Evolutionary conservation across 2,329 filamentous ascomycete genomes (phyloP), one percentile per base, ranked within the genome.

Genomic region (Penicillium sumatraense): DNA sequence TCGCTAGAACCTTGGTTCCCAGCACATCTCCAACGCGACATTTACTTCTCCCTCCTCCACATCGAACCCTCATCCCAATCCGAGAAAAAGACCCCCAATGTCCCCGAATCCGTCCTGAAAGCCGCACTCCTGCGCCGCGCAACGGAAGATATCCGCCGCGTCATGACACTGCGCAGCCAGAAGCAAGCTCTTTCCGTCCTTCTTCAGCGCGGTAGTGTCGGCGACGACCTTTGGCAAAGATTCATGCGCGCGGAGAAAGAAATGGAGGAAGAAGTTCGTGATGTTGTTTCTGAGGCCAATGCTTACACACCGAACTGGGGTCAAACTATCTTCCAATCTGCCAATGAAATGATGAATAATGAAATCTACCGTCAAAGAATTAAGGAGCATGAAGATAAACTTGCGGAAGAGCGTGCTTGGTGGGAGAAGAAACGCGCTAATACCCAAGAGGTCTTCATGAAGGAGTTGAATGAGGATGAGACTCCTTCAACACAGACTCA

Each of bases 271-370:
- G 95, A 99, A 78, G 82, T 99, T 58, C 86, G 91, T 67, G 95
- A 99, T 76, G 93, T 98, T 21, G 92, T 98, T 29, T 85, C 87
- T 66, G 93, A 98, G 87, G 95, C 96, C 67, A 98, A 98, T 72
- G 92, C 90, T 18, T 89, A 97, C 61, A 83, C 86, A 1, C 88
- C 90, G 46, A 88, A 89, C 74, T 99, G 95, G 95, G 95, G 95
- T 58, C 88, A 95, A 71, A 86, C 85, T 53, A 98, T 99, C 73
- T 99, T 99, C 84, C 95, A 99, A 76, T 93, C 90, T 42, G 95
- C 95, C 52, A 96, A 96, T 76, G 95, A 99, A 76, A 97, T 99
- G 76, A 87, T 89, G 56, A 89, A 91, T 70, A 97, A 97, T 78
- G 84, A 85, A 38, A 78, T 87, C 44, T 83, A 96, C 68, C 89